Evolutionary conservation across 306 rosid genomes (phyloP), one percentile per base, ranked within the genome.

Genomic region (Trichosanthes truncata): DNA sequence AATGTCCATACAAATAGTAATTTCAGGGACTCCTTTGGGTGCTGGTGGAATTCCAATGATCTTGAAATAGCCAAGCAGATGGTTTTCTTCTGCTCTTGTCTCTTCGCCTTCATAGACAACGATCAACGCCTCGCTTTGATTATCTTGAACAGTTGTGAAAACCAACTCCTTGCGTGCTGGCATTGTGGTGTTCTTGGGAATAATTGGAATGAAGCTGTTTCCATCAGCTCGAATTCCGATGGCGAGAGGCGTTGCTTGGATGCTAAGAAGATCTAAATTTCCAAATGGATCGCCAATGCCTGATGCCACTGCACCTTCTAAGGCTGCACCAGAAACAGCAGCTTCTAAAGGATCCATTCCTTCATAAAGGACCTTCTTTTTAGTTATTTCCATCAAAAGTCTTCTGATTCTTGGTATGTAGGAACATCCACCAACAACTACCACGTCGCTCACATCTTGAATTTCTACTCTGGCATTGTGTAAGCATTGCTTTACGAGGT

Each of bases 221-320:
- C 93, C 92, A 63, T 91, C 92, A 1, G 97, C 94, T 57, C 52
- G 89, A 43, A 94, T 89, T n/a, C 98, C 98, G 9, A 94, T 83
- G 48, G 93, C 94, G 6, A 87, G 92, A 43, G 97, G 97, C 1
- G 95, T 88, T 53, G 76, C 91, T 86, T 94, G 98, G 83, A 91
- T 91, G 49, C 92, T 91, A 45, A 91, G 78, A 82, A 92, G 83
- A 83, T 94, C 98, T 79, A 92, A 84, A 77, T 63, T 89, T 66
- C 97, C 97, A 67, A 89, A 87, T 17, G 98, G 96, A 77, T 94
- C 98, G 61, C 79, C 83, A 41, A 87, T 63, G 23, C 97, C 97
- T 3, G 94, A 89, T 45, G 98, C 95, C 20, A 94, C 85, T 8
- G 96, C 94, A 81, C 97, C 98, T 87, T 92, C 93, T 53, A 91